Evolutionary conservation across 192 early-diverging fungal species (phyloP), one percentile per base, ranked within the genome.

Genomic region (Lunasporangiospora selenospora): DNA sequence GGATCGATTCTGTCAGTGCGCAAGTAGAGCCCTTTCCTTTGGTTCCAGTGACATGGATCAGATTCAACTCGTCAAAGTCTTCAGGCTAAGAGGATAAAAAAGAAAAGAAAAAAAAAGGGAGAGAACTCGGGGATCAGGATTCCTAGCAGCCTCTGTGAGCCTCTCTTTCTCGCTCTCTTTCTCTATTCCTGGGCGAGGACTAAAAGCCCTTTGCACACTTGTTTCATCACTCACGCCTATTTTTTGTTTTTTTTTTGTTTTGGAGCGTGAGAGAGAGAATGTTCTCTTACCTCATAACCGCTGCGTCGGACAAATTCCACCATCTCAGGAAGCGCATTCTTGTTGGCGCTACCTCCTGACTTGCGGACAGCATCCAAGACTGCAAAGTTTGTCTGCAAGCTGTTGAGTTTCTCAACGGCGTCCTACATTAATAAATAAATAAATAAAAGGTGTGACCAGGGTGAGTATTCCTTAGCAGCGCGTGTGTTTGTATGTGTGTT

Each of bases 1-100:
- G 73, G 26, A 97, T 89, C 18, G 94, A 89, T 44, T 91, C 88
- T 13, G 87, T 83, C 26, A 98, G 87, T 0, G 93, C 93, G 32
- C 87, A 88, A 0, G 96, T 89, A 8, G 91, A 92, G 24, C 93
- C 93, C 51, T 95, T 95, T 65, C 93, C 93, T 57, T 95, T 95
- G 31, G 92, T 95, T 19, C 93, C 93, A 19, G 93, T 81, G 8
- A 95, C 75, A 63, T 95, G 93, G 53, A 95, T 90, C 16, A 92
- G 58, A 62, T 91, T 88, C 27, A 95, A 76, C 15, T 58, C 53
- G 82, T 99, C 81, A 29, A 97, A 83, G 41, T 90, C 90, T n/a
- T 63, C 60, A 6, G 84, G 70, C 63, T 58, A 55, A 19, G 6
- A 45, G 3, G 10, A 56, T 77, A 59, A 0, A 58, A 59, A 2